These are phyloP conservation scores for Neostapfia colusana DNA, from an alignment of 176 grass and related monocot species.

Conservation along the genomic window DNA sequence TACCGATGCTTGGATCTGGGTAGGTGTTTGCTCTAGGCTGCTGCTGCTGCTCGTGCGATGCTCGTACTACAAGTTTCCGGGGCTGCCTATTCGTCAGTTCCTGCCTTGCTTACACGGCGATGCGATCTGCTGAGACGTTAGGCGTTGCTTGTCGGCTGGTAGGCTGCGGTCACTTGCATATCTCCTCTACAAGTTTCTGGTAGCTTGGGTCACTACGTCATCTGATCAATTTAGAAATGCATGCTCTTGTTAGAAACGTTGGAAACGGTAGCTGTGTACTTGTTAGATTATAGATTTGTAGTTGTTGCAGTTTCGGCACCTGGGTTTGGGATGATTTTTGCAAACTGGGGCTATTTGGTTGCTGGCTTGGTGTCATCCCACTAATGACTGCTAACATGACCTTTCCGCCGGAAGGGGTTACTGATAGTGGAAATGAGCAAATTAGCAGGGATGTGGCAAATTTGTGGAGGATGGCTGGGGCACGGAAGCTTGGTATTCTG, in stretches of 20 bases:
- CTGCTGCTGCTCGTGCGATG: background rate
- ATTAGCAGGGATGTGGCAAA: no score
- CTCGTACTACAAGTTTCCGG: constrained; percentile 5
- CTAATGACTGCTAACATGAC: background rate
- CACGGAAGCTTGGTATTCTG: no score
- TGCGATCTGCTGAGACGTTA: constrained; percentile 21
- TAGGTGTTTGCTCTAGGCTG: constrained; percentile 26
- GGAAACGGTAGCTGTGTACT: background rate
- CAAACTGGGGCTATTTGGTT: constrained; percentile 7
- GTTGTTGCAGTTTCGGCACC: background rate
- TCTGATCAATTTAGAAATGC: background rate
- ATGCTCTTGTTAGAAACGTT: background rate
- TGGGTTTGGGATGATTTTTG: background rate
- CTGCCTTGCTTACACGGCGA: background rate
- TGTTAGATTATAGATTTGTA: background rate
- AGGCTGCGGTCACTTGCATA: constrained; percentile 14
- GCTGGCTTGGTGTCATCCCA: background rate
- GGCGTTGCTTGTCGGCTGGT: constrained; percentile 14
- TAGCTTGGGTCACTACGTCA: background rate
- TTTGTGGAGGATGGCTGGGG: no score
- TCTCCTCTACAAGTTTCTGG: background rate
- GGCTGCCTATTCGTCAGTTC: background rate
- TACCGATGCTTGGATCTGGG: constrained; percentile 38
- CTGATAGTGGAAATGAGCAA: no score
- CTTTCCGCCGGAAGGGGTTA: no score